Evolutionary conservation across 768 basidiomycete species (phyloP).

Genomic region (Mrakia hoshinonis): DNA sequence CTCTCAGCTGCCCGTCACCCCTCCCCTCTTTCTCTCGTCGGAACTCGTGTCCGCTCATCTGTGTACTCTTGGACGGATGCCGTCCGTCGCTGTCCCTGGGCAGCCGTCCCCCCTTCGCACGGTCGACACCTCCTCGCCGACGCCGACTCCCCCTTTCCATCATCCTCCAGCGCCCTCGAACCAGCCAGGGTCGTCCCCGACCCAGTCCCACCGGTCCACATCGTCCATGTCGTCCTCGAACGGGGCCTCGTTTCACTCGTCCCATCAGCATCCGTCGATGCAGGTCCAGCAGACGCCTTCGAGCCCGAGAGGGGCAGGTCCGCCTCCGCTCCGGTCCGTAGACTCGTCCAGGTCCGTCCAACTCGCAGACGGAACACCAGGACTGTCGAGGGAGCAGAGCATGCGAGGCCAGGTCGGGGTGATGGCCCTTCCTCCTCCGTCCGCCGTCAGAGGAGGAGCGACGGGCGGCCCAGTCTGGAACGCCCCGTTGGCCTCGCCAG

Average conservation of each 20-base stretch:
- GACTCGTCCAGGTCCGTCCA: background rate
- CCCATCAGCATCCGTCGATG: constrained; percentile 4
- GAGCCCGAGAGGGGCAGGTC: background rate
- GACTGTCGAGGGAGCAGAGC: constrained; percentile 6
- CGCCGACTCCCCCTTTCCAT: background rate
- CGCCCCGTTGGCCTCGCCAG: background rate
- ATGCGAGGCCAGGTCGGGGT: background rate
- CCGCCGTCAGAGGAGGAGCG: background rate
- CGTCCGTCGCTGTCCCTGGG: background rate
- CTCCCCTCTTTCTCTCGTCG: no score
- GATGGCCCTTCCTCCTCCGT: background rate
- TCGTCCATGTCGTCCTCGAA: constrained; percentile 4
- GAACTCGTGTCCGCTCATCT: no score
- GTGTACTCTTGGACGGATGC: no score
- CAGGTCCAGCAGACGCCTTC: background rate
- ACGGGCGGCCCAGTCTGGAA: background rate
- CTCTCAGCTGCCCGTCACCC: no score
- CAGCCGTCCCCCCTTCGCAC: constrained; percentile 11
- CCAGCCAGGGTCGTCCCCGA: background rate
- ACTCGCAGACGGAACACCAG: background rate
- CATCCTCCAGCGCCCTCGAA: background rate
- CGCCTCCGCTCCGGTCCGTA: background rate
- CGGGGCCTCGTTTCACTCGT: background rate
- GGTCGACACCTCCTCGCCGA: background rate
- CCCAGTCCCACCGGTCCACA: background rate